A percentile compares a stretch with the other conserved stretches of the same genome.
Conservation (phyloP, 2,329 filamentous ascomycete genomes). For the Orbilia ellipsospora region DNA sequence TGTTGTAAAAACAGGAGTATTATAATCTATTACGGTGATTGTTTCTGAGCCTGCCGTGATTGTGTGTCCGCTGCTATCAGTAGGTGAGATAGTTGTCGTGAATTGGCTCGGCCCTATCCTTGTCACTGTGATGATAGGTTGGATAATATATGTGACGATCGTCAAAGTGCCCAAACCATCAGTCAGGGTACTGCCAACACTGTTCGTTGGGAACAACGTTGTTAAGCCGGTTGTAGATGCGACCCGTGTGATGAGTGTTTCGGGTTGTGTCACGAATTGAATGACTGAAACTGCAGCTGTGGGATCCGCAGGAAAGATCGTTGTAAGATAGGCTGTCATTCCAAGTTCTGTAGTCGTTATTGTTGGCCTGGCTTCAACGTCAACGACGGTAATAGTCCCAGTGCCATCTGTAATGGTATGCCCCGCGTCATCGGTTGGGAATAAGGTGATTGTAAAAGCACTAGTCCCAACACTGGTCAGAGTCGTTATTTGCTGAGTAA, state of each 20-base stretch:
- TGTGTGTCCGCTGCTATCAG: not conserved
- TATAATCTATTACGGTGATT: slow-evolving; percentile 1
- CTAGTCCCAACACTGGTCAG: not conserved
- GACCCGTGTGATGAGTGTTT: not conserved
- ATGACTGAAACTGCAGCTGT: not conserved
- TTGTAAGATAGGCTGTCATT: not conserved
- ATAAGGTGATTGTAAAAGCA: not conserved
- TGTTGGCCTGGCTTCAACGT: not conserved
- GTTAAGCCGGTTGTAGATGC: not conserved
- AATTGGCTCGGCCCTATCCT: not conserved
- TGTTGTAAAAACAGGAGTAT: not conserved
- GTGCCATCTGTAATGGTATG: too few relatives aligned
- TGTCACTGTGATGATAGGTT: not conserved
- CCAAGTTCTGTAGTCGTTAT: not conserved
- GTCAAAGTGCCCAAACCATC: not conserved
- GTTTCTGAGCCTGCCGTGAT: not conserved
- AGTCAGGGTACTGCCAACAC: not conserved
- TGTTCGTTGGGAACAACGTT: not conserved
- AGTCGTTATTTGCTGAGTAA: not conserved
- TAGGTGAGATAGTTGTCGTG: not conserved
- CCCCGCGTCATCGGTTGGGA: slow-evolving; percentile 4
- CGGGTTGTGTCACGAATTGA: not conserved
- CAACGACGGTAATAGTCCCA: not conserved
- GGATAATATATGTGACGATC: not conserved
- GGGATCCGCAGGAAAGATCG: not conserved